Base-by-base conservation (phyloP, 2,329 filamentous ascomycete species). In the Apiospora aurea region DNA sequence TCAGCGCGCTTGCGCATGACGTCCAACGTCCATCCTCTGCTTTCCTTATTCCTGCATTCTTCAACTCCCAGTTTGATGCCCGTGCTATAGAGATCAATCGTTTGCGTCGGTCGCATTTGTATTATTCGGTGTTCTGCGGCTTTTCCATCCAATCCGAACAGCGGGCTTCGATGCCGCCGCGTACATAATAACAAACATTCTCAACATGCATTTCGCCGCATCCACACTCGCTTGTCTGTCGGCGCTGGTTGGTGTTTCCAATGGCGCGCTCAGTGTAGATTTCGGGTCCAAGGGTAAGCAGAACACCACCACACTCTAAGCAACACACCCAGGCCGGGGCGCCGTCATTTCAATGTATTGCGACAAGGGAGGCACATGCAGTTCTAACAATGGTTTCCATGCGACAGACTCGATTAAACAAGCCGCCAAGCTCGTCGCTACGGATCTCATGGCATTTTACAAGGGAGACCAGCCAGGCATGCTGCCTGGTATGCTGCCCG, bases 381-480 rank as follows among this genome's bases (percentile, higher is more conserved):
- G 34, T 64, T n/a, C 57, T 64, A 64, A 64, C 18, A n/a, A 64
- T 64, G 57, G 18, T 38, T n/a, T 41, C 34, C n/a, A 7, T 41
- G 57, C 57, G 21, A 5, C 61, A 88, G 87, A 80, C 4, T 84
- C 85, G 11, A 87, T 88, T 73, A 84, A 83, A 57, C 69, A 81
- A 4, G 83, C 85, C 0, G 85, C 87, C n/a, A 78, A 81, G 57
- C 81, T 81, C 10, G 82, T 88, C 21, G 87, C 87, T 18, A 82
- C 85, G 78, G 86, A 89, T 71, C 80, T 88, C 14, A 84, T 88
- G 79, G 76, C 82, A 14, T 85, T 85, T 76, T 89, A 89, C 78
- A 80, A 85, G 51, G 87, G 87, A 72, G 87, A 88, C 74, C 75
- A 83, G 72, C 81, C 85, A 1, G 87, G 88, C 43, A 89, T 89